phyloP scores from a whole-genome alignment of 345 rosid genomes.

The Brassica rapa region DNA sequence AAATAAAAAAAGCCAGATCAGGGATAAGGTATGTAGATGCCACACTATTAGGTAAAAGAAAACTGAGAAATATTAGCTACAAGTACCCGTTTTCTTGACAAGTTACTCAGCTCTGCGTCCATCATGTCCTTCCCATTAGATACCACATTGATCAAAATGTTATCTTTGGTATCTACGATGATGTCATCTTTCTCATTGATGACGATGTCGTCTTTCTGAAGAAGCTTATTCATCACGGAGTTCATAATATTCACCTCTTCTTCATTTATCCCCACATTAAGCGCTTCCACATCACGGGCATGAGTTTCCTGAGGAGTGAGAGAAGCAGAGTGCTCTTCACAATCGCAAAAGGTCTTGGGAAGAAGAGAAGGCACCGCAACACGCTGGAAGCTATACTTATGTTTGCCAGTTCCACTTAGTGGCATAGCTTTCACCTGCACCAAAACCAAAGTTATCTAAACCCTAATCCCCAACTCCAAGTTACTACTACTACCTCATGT shows the following conservation, averaged over 20 bases:
- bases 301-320: slow-evolving; percentile 36
- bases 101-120: slow-evolving; percentile 25
- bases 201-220: slow-evolving; percentile 52
- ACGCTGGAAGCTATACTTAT: slow-evolving; percentile 83
- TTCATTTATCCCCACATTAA: slow-evolving; percentile 47
- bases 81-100: slow-evolving; percentile 47
- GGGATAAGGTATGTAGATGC: background rate
- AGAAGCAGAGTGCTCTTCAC: slow-evolving; percentile 70
- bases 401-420: slow-evolving; percentile 81
- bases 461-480: background rate
- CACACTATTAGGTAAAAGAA: background rate
- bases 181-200: slow-evolving; percentile 34
- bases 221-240: slow-evolving; percentile 73
- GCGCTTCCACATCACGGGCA: slow-evolving; percentile 38
- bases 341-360: slow-evolving; percentile 77
- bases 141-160: slow-evolving; percentile 49
- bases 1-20: slow-evolving; percentile 25
- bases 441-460: background rate
- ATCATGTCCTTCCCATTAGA: slow-evolving; percentile 35
- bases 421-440: slow-evolving; percentile 72
- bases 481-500: background rate
- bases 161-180: slow-evolving; percentile 17
- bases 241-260: slow-evolving; percentile 71
- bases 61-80: slow-evolving; percentile 46
- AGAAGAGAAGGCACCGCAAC: slow-evolving; percentile 55